Conservation (phyloP, 2,329 filamentous ascomycete species). For the Davidsoniella eucalypti region DNA sequence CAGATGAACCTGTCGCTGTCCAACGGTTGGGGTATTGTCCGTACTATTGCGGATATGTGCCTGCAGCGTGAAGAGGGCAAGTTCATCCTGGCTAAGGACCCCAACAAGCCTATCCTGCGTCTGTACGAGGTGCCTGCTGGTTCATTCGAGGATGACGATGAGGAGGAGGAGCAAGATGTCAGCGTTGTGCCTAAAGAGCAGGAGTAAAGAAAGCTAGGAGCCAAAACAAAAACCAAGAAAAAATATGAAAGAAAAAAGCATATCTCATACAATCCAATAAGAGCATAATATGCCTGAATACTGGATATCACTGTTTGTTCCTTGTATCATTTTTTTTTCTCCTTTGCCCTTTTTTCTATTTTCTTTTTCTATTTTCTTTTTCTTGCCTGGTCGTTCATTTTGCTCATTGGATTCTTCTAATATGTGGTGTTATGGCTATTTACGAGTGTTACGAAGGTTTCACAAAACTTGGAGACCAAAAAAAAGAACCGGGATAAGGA, state of each 20-base stretch:
- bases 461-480: not conserved
- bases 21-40: conserved; percentile 98
- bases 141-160: conserved; percentile 70
- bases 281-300: not conserved
- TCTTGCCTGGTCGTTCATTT: not conserved
- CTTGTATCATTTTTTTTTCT: not conserved
- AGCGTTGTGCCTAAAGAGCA: conserved; percentile 29
- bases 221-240: not conserved
- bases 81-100: conserved; percentile 74
- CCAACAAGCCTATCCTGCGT: conserved; percentile 89
- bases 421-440: conserved; percentile 6
- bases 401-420: not conserved
- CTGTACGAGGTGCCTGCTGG: conserved; percentile 79
- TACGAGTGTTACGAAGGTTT: conserved; percentile 4
- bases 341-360: not conserved
- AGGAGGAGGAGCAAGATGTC: conserved; percentile 34
- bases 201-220: conserved; percentile 1
- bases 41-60: conserved; percentile 93
- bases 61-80: conserved; percentile 61
- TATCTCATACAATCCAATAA: not conserved
- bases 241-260: not conserved
- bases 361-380: not conserved
- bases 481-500: not conserved
- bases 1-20: conserved; percentile 97
- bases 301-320: not conserved